Evolutionary conservation across 1,284 basidiomycete genomes (phyloP), one percentile per base, ranked within the genome.

Genomic region (Jaminaea rosea): DNA sequence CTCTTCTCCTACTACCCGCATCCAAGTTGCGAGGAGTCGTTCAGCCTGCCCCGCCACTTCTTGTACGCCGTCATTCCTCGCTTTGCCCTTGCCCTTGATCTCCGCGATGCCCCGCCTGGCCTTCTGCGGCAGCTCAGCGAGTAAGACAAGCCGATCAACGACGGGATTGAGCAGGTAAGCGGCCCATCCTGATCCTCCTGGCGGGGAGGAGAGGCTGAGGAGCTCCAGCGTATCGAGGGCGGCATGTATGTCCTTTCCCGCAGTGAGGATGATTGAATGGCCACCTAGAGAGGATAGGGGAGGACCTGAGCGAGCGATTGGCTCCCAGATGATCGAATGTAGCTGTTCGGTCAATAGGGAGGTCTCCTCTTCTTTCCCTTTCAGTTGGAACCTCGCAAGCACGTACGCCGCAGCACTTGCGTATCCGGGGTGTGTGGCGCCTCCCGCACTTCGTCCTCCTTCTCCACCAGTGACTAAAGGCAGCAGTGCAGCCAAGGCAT

Each of bases 21-120:
- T 32, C 65, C 62, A 73, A 1, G 62, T 67, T 19, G 50, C 46
- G 26, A 71, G 52, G 23, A 64, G 50, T 11, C 60, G 54, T 15
- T 55, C 50, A 8, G 65, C 49, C 34, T 63, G 53, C 13, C 36
- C 45, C 39, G 47, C 46, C 28, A 65, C 52, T 29, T 34, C 44
- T 15, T 61, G 55, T 10, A 24, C 21, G n/a, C 21, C 21, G n/a
- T n/a, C 34, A n/a, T 36, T 21, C 34, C 10, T 36, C 4, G 21
- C 34, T 10, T 36, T 36, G 10, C n/a, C 34, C 9, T 36, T 21
- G 6, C 34, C 3, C n/a, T 21, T 21, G 21, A 15, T 3, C 34
- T 36, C 34, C 6, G n/a, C n/a, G 3, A 21, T 10, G 34, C 34
- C 34, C 9, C n/a, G 34, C 34, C 34, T 4, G 34, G 34, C n/a